A percentile compares a stretch with the other conserved stretches of the same genome.
Conservation (phyloP, 2,329 filamentous ascomycete species). For the Rasamsonia emersonii region DNA sequence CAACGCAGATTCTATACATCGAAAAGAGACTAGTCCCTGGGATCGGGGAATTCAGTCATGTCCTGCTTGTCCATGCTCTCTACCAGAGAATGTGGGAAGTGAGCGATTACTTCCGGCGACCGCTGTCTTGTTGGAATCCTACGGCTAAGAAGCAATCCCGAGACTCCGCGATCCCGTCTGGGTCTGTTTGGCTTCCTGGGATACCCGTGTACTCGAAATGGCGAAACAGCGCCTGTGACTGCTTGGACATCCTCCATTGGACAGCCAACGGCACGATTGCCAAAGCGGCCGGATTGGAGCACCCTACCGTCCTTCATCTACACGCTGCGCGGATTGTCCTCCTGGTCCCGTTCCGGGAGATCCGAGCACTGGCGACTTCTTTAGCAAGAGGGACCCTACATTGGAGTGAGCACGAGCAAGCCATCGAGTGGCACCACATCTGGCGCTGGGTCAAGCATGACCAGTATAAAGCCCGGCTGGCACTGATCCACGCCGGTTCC, state of each 20-base stretch:
- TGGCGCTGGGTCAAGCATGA: conserved; percentile 44
- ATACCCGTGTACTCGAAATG: conserved; percentile 40
- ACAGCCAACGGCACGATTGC: conserved; percentile 46
- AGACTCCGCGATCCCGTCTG: conserved; percentile 24
- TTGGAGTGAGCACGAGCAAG: conserved; percentile 20
- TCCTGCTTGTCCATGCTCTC: conserved; percentile 43
- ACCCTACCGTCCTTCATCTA: conserved; percentile 48
- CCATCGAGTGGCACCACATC: conserved; percentile 33
- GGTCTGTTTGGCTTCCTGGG: conserved; percentile 39
- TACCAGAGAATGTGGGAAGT: conserved; percentile 44
- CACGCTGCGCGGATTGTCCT: conserved; percentile 47
- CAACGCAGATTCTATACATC: conserved; percentile 40
- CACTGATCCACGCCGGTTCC: conserved; percentile 46
- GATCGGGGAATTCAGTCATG: conserved; percentile 42
- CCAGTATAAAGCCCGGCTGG: conserved; percentile 49
- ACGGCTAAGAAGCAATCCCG: conserved; percentile 32
- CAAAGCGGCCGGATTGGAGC: conserved; percentile 42
- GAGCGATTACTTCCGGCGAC: conserved; percentile 35
- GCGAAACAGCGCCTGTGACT: conserved; percentile 36
- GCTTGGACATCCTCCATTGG: conserved; percentile 51
- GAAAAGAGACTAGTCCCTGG: conserved; percentile 38
- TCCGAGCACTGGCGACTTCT: conserved; percentile 35
- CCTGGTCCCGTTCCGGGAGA: conserved; percentile 40
- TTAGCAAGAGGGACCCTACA: conserved; percentile 24
- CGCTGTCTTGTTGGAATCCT: conserved; percentile 39